These are phyloP conservation scores for Penicillium sp. DNA, from an alignment of 2,329 filamentous ascomycete genomes.

Conservation along the genomic window DNA sequence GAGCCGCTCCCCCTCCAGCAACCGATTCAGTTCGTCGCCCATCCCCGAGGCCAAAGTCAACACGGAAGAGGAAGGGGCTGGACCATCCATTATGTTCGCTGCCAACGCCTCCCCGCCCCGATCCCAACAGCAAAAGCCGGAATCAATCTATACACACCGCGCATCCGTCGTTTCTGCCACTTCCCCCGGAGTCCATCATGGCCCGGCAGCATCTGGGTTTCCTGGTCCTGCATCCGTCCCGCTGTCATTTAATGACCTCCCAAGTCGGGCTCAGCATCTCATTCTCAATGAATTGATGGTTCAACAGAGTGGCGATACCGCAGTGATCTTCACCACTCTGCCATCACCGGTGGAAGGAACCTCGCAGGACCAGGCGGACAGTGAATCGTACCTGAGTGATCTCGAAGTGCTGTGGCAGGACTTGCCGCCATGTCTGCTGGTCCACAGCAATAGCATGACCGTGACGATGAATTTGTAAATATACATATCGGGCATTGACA, in stretches of 20 bases:
- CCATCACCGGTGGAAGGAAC: conserved; percentile 76
- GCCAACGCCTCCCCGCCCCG: conserved; percentile 40
- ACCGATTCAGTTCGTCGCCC: conserved; percentile 62
- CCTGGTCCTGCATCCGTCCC: conserved; percentile 58
- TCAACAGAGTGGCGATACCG: conserved; percentile 61
- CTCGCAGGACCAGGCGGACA: conserved; percentile 61
- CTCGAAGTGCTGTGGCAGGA: conserved; percentile 72
- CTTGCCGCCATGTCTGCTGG: conserved; percentile 68
- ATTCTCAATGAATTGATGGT: conserved; percentile 81
- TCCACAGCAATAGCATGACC: conserved; percentile 85
- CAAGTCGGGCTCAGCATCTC: conserved; percentile 75
- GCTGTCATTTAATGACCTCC: conserved; percentile 79
- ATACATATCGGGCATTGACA: background rate
- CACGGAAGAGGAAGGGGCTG: conserved; percentile 55
- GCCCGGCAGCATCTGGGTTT: conserved; percentile 41
- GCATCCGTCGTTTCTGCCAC: conserved; percentile 15
- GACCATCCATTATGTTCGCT: conserved; percentile 70
- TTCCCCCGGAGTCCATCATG: conserved; percentile 17
- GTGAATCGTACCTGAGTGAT: conserved; percentile 68
- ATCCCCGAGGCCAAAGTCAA: conserved; percentile 65
- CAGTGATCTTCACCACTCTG: conserved; percentile 75
- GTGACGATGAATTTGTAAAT: conserved; percentile 53
- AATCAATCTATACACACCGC: conserved; percentile 38
- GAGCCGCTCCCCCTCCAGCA: conserved; percentile 31
- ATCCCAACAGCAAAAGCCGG: conserved; percentile 16